phyloP scores from a whole-genome alignment of 495 filamentous ascomycete species.

The Melanomma pulvis-pyrius region DNA sequence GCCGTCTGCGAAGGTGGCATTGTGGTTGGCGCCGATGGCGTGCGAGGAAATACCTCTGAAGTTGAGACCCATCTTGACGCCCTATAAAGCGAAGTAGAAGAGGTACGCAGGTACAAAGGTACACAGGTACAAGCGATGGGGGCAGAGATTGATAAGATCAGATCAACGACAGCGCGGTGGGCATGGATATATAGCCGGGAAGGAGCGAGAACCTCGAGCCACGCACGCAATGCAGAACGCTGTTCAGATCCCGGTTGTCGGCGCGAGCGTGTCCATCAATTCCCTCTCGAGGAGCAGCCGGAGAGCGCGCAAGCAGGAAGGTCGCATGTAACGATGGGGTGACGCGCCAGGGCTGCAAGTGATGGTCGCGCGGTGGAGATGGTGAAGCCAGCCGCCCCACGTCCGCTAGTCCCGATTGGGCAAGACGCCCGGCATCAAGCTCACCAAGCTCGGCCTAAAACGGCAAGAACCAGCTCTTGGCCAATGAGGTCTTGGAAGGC shows the following conservation, averaged over 20 bases:
- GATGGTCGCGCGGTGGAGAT: neutral
- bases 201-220: neutral
- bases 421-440: neutral
- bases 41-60: conserved; percentile 17
- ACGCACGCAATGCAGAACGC: neutral
- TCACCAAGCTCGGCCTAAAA: neutral
- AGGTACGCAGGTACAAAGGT: neutral
- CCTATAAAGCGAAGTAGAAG: neutral
- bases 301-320: neutral
- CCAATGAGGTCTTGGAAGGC: neutral
- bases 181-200: conserved; percentile 9
- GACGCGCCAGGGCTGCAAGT: neutral
- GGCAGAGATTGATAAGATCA: conserved; percentile 11
- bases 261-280: neutral
- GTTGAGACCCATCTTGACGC: conserved; percentile 19
- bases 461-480: neutral
- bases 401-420: neutral
- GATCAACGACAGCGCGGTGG: neutral
- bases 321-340: neutral
- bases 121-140: neutral
- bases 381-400: no score
- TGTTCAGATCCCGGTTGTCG: conserved; percentile 3
- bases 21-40: conserved; percentile 8
- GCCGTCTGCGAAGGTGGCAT: neutral
- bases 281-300: neutral